A percentile compares a stretch with the other conserved stretches of the same genome.
phyloP scores from a whole-genome alignment of 495 filamentous ascomycete species.

The Cercophora sp. region DNA sequence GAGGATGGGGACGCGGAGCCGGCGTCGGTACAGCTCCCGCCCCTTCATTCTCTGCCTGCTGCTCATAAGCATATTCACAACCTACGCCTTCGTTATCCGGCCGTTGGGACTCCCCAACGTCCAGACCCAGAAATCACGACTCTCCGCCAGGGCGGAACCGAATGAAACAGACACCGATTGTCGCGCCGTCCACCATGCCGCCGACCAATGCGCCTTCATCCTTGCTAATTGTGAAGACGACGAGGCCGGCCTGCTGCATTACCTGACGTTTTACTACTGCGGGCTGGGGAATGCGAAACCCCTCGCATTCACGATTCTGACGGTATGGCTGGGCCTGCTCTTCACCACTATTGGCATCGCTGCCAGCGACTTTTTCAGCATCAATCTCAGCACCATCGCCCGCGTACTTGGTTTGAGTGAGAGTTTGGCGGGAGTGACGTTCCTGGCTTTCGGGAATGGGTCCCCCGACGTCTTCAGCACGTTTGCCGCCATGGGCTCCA shows the following conservation, averaged over 20 bases:
- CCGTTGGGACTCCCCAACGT: conserved; percentile 2
- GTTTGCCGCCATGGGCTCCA: conserved; percentile 94
- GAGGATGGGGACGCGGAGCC: too few species aligned
- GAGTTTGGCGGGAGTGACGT: conserved; percentile 93
- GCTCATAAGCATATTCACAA: conserved; percentile 34
- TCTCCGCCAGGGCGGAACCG: conserved; percentile 2
- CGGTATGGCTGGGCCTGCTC: conserved; percentile 81
- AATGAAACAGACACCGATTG: conserved; percentile 53
- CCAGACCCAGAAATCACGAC: background rate
- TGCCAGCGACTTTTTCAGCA: conserved; percentile 95
- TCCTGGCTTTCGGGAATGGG: conserved; percentile 97
- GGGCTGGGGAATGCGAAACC: conserved; percentile 62
- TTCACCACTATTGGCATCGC: conserved; percentile 99
- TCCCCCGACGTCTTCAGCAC: conserved; percentile 98
- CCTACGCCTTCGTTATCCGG: conserved; percentile 28
- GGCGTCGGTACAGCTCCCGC: conserved; percentile 32
- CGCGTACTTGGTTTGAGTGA: conserved; percentile 88
- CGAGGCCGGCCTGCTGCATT: conserved; percentile 84
- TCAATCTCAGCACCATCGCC: conserved; percentile 91
- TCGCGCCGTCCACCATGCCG: conserved; percentile 68
- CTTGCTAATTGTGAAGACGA: conserved; percentile 78
- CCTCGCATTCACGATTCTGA: conserved; percentile 71
- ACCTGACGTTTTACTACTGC: conserved; percentile 92
- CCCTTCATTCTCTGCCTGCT: conserved; percentile 36
- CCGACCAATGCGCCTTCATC: conserved; percentile 85